These are phyloP conservation scores for Mycosarcoma mackinlayi DNA, from an alignment of 1,284 basidiomycete species.

Conservation along the genomic window DNA sequence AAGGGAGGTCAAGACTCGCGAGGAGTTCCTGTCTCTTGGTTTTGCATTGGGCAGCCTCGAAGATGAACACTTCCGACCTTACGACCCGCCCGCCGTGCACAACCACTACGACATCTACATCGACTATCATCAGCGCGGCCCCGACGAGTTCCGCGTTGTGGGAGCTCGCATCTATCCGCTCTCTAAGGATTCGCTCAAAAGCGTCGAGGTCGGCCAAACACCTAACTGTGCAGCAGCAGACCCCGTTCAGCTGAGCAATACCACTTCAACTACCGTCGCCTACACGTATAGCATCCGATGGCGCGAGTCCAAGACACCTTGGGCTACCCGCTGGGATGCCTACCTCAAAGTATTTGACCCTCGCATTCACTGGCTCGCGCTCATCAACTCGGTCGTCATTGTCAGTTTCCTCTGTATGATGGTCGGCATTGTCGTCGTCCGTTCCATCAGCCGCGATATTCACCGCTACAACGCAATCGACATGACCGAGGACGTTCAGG, in stretches of 20 bases:
- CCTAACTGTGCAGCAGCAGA: constrained; percentile 51
- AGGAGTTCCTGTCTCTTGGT: constrained; percentile 73
- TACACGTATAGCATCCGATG: constrained; percentile 92
- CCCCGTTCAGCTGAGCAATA: constrained; percentile 70
- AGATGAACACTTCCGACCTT: constrained; percentile 68
- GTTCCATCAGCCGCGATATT: constrained; percentile 90
- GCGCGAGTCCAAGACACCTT: constrained; percentile 79
- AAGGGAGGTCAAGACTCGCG: constrained; percentile 65
- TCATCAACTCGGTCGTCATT: constrained; percentile 84
- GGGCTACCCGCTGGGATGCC: constrained; percentile 95
- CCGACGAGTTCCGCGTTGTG: constrained; percentile 64
- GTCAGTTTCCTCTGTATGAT: constrained; percentile 82
- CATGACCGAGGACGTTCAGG: constrained; percentile 92
- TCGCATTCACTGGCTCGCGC: constrained; percentile 79
- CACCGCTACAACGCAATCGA: constrained; percentile 96
- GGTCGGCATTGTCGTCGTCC: constrained; percentile 89
- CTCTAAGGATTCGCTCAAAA: constrained; percentile 51
- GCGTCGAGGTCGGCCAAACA: constrained; percentile 13
- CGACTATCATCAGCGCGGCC: constrained; percentile 62
- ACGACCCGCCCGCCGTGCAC: constrained; percentile 61
- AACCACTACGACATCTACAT: constrained; percentile 67
- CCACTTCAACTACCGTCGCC: constrained; percentile 76
- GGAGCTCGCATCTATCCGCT: constrained; percentile 64
- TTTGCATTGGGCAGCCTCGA: constrained; percentile 67
- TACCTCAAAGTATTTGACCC: constrained; percentile 72